phyloP scores from a whole-genome alignment of 345 rosid species.

The Hibiscus tridactylites region DNA sequence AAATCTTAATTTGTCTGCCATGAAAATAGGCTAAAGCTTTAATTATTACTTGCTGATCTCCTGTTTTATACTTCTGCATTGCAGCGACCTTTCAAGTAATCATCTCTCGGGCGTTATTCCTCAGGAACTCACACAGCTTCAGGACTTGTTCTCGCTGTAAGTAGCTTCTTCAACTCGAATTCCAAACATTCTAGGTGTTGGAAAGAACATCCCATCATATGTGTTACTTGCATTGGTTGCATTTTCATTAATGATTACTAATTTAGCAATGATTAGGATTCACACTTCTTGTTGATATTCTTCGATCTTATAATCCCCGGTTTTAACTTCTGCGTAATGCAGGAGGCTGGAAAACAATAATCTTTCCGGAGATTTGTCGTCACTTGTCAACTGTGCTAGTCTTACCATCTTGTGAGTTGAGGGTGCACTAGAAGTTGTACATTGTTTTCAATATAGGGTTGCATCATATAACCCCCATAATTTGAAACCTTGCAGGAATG shows the following conservation, averaged over 20 bases:
- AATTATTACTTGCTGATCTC: conserved; percentile 12
- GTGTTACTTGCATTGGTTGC: neutral
- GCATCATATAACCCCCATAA: neutral
- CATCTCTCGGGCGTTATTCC: conserved; percentile 75
- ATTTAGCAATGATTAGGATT: neutral
- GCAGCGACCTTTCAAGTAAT: conserved; percentile 86
- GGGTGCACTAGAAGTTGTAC: neutral
- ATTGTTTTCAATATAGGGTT: neutral
- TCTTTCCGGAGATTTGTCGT: conserved; percentile 67
- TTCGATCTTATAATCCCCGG: neutral
- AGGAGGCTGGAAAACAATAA: conserved; percentile 78
- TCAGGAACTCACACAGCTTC: conserved; percentile 71
- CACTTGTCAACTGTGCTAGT: conserved; percentile 65
- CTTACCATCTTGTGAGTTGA: conserved; percentile 55
- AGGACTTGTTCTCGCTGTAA: conserved; percentile 60
- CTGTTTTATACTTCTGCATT: conserved; percentile 11
- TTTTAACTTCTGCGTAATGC: conserved; percentile 16
- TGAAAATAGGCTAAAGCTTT: neutral
- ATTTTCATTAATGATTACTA: neutral
- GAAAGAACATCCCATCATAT: neutral
- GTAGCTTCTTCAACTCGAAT: conserved; percentile 13
- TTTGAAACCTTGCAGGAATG: conserved; percentile 44
- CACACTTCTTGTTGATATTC: conserved; percentile 1
- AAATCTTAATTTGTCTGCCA: conserved; percentile 1
- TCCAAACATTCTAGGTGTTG: neutral